These are phyloP conservation scores for Aspergillus sp. DNA, from an alignment of 2,329 filamentous ascomycete genomes.

Conservation along the genomic window DNA sequence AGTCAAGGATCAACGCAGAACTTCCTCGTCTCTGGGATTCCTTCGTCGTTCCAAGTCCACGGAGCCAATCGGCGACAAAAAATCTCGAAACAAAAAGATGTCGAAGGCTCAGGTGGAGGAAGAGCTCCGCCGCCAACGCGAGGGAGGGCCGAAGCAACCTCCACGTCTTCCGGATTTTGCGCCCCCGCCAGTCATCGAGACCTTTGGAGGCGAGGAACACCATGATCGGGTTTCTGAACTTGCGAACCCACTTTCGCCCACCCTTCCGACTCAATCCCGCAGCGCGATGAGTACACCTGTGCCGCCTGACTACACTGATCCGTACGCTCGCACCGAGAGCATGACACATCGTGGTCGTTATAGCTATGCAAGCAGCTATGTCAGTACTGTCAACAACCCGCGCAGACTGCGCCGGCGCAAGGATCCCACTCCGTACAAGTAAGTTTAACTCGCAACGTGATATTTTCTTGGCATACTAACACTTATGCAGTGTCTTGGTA, in stretches of 20 bases:
- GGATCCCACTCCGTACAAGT: slow-evolving; percentile 99
- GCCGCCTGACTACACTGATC: slow-evolving; percentile 61
- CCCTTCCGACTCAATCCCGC: slow-evolving; percentile 28
- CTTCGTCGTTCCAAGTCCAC: slow-evolving; percentile 71
- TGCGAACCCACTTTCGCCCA: slow-evolving; percentile 43
- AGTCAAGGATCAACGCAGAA: slow-evolving; percentile 44
- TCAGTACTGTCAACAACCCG: slow-evolving; percentile 91
- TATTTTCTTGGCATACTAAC: slow-evolving; percentile 6
- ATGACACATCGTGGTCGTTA: slow-evolving; percentile 97
- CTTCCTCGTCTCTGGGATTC: slow-evolving; percentile 57
- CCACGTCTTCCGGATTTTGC: slow-evolving; percentile 58
- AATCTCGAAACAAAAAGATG: slow-evolving; percentile 45
- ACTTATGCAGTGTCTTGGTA: slow-evolving; percentile 73
- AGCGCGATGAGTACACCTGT: slow-evolving; percentile 30
- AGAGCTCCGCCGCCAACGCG: slow-evolving; percentile 59
- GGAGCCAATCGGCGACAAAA: slow-evolving; percentile 62
- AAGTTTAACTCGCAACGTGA: slow-evolving; percentile 49
- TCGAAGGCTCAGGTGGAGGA: slow-evolving; percentile 52
- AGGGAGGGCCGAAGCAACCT: slow-evolving; percentile 62
- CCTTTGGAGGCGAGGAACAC: slow-evolving; percentile 66
- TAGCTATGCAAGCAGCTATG: slow-evolving; percentile 90
- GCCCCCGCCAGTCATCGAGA: slow-evolving; percentile 55
- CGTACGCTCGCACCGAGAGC: slow-evolving; percentile 84
- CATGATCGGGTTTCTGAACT: slow-evolving; percentile 65
- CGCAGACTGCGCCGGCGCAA: slow-evolving; percentile 90